Base-by-base conservation (phyloP, 176 grass and related monocot species). In the Bonia amplexicaulis region DNA sequence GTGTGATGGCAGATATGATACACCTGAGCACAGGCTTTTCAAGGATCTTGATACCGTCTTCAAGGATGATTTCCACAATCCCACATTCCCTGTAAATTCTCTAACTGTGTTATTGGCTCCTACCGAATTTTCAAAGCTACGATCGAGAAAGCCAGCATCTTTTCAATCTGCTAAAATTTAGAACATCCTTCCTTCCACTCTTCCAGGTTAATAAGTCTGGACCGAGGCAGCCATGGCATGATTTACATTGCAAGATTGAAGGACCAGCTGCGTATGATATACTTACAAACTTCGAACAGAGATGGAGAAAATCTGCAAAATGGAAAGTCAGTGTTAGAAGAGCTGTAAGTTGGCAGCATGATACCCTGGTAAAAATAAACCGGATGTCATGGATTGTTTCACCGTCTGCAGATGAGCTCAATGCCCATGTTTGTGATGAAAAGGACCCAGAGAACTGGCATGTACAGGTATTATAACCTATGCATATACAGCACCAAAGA, bases 1-100 rank as follows among this genome's bases (percentile, higher is more conserved):
- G 49, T 98, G 96, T 78, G 96, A 98, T 39, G 94, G 94, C 23
- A 91, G 94, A 90, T 97, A 97, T 61, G 94, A 97, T 82, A 94
- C 94, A 68, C 94, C 94, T 16, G 94, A 97, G 48, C 93, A 85
- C 64, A 91, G 93, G 55, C 82, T 98, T 33, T 98, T 98, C 84
- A 73, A 74, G 19, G 91, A 98, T 87, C 89, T 98, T 66, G 86
- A 89, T 54, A 90, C 87, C 35, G 58, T 95, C 79, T 95, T 95
- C 71, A 85, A 87, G 72, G 90, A 87, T 7, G 95, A 98, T 81
- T 88, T 98, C 61, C 95, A 98, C 67, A 98, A 98, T 80, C 93
- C 95, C 35, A 98, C 95, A 77, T 93, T 98, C 51, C 86, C 84
- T 47, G 93, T 95, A 85, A 90, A 55, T 77, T 80, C n/a, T 71